Evolutionary conservation across 805 yeast genomes (phyloP), one percentile per base, ranked within the genome.

Genomic region (Saturnispora hagleri): DNA sequence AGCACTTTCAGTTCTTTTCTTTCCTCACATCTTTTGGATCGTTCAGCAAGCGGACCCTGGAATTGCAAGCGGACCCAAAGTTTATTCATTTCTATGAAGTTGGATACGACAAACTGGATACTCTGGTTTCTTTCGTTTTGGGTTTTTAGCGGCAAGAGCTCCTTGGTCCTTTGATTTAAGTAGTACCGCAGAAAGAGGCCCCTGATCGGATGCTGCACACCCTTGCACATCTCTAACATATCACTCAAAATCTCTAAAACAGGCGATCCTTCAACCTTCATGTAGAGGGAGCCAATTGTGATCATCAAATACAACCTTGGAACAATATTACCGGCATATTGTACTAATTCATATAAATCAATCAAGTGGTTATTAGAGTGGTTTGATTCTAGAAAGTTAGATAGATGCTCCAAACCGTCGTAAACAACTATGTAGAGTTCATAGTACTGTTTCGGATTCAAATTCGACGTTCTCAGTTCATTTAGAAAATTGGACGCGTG

Each of bases 201-300:
- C 53, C 97, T 74, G 31, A 89, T 80, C 1, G 99, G 99, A 62
- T 89, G 91, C 67, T 93, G 99, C 2, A 91, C 96, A 15, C 97
- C 99, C 41, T 95, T 78, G 57, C 95, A 84, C 99, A 93, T 93
- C 67, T 93, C 99, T 61, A 91, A 84, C 95, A 93, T 85, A 64
- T 93, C 99, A 66, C 86, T 87, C 81, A 91, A 78, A 48, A 93
- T 84, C 57, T 89, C 98, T 61, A 79, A 79, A 35, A 80, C 76
- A 0, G 97, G 96, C 0, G 95, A 83, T 51, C 82, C 88, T 1
- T 83, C 77, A 9, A 82, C 74, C 7, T 85, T 72, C 84, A 91
- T 81, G 69, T 86, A 89, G 3, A 88, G 89, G 0, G 95, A 81
- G 8, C 99, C 99, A 15, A 93, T 91, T 2, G 95, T 91, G 43